phyloP scores from a whole-genome alignment of 371 early-diverging fungal genomes.

The Sporodiniella umbellata region DNA sequence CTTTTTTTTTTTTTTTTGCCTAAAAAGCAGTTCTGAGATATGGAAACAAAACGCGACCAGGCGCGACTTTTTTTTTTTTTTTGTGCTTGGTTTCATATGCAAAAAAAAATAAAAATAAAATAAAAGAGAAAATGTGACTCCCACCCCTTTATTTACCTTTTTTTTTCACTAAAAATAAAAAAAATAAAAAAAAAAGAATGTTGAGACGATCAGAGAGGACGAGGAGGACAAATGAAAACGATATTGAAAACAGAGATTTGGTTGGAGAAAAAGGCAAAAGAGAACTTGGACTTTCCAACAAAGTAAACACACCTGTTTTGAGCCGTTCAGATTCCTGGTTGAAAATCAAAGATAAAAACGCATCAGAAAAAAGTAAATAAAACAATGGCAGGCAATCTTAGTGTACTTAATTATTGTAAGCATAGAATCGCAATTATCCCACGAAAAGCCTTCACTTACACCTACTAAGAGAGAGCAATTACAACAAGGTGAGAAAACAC shows the following conservation, averaged over 20 bases:
- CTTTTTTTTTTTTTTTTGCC: too few species aligned
- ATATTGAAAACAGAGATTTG: background rate
- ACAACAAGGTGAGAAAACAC: conserved; percentile 3
- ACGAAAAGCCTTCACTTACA: background rate
- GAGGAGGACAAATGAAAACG: conserved; percentile 6
- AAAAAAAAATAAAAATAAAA: too few species aligned
- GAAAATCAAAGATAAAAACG: background rate
- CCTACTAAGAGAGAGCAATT: background rate
- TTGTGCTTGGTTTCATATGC: too few species aligned
- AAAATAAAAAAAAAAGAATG: background rate
- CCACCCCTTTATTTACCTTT: too few species aligned
- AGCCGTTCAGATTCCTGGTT: background rate
- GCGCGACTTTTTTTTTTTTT: too few species aligned
- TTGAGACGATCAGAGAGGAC: background rate
- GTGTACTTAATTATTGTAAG: background rate
- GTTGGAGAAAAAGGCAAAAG: background rate
- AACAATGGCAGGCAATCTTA: background rate
- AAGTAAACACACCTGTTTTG: background rate
- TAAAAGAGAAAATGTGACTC: too few species aligned
- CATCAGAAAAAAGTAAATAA: background rate
- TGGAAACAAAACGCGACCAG: too few species aligned
- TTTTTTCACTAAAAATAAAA: too few species aligned
- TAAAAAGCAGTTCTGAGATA: too few species aligned
- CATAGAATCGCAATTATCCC: conserved; percentile 1
- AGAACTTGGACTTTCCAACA: conserved; percentile 1